Evolutionary conservation across 2,329 filamentous ascomycete species (phyloP), one percentile per base, ranked within the genome.

Genomic region (Hypoxylon sp.): DNA sequence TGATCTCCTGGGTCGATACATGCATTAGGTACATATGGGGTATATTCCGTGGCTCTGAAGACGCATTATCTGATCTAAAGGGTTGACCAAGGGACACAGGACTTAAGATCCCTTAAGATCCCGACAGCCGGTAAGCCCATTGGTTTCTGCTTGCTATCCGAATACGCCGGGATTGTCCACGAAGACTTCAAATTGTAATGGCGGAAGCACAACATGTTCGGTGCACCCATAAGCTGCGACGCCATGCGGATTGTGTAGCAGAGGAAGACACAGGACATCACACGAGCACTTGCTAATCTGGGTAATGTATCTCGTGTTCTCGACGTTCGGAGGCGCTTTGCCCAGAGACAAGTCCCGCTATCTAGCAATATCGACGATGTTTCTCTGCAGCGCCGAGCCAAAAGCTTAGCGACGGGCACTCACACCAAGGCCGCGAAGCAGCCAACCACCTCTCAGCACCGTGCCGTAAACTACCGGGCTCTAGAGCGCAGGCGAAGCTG

Each of bases 221-320:
- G n/a, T n/a, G n/a, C n/a, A n/a, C n/a, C n/a, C n/a, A n/a, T n/a
- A n/a, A n/a, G 47, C 48, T 52, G 48, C 58, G 54, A 35, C 31
- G 18, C n/a, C 31, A n/a, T 15, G 31, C 31, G n/a, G 31, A 15
- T 9, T n/a, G 29, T 5, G 35, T 38, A 56, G 45, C 29, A 40
- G 58, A 50, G 46, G 37, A 62, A 62, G 56, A 55, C 55, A 58
- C 50, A 62, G 62, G 48, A 58, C 58, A 64, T 69, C 67, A 70
- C 67, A 66, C 67, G 67, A 70, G 41, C 67, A 67, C 62, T 67
- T 69, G 56, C 67, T 55, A 51, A 60, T 63, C 64, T 18, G 57
- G 60, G 60, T 53, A 60, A 63, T 55, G 47, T 48, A 26, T 18
- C 45, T 56, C 9, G 33, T 54, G 60, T 48, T 57, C 60, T 43